Conservation (phyloP, 2,329 filamentous ascomycete genomes). For the Xylaria arbuscula region DNA sequence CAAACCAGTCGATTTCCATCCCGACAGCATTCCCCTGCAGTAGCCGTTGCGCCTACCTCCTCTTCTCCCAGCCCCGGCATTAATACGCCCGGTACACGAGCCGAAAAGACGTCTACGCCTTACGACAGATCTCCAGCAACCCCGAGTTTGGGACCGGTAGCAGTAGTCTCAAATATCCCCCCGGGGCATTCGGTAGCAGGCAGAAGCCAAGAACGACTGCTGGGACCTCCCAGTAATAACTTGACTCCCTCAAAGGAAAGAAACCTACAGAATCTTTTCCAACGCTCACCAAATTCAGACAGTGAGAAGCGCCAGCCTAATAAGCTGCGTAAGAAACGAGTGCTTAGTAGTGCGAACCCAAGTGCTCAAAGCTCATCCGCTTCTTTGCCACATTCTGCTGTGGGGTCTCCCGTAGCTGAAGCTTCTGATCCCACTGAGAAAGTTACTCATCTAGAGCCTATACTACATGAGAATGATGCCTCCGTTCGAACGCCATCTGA, state of each 20-base stretch:
- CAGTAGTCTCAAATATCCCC: slow-evolving; percentile 45
- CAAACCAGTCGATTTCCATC: slow-evolving; percentile 73
- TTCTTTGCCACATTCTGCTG: slow-evolving; percentile 68
- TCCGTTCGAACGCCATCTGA: slow-evolving; percentile 55
- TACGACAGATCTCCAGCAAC: slow-evolving; percentile 45
- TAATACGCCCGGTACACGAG: slow-evolving; percentile 50
- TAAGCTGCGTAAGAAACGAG: slow-evolving; percentile 88
- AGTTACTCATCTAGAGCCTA: slow-evolving; percentile 38
- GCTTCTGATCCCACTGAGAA: slow-evolving; percentile 60
- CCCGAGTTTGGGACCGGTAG: slow-evolving; percentile 49
- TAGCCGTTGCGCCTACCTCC: slow-evolving; percentile 58
- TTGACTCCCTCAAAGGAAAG: slow-evolving; percentile 73
- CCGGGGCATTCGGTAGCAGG: slow-evolving; percentile 51
- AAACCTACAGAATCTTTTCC: slow-evolving; percentile 75
- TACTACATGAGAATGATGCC: slow-evolving; percentile 42
- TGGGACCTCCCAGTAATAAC: slow-evolving; percentile 56
- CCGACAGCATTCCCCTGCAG: slow-evolving; percentile 48
- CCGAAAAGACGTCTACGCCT: slow-evolving; percentile 45
- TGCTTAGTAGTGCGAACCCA: slow-evolving; percentile 79
- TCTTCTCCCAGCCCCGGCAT: slow-evolving; percentile 59
- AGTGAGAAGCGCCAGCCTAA: slow-evolving; percentile 81
- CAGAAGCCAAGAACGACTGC: slow-evolving; percentile 62
- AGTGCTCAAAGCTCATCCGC: slow-evolving; percentile 92
- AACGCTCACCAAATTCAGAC: slow-evolving; percentile 72
- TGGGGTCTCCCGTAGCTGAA: slow-evolving; percentile 61